These are phyloP conservation scores for Populus hybrid DNA, from an alignment of 441 rosid genomes.

Conservation along the genomic window DNA sequence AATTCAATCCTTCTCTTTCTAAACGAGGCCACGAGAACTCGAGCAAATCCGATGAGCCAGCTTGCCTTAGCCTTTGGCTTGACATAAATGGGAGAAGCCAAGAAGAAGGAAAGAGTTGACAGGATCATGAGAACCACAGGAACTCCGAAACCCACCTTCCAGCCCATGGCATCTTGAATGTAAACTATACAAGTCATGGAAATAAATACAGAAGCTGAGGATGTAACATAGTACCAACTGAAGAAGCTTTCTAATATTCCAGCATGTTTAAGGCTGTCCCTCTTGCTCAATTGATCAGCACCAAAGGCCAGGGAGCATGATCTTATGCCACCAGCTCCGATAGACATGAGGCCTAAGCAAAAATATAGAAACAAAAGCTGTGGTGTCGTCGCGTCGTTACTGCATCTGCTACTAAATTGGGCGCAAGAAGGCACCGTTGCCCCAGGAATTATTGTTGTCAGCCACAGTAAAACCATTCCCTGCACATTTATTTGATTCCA, in stretches of 20 bases:
- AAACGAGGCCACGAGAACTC: constrained; percentile 46
- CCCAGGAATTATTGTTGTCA: constrained; percentile 19
- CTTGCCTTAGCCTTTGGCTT: constrained; percentile 34
- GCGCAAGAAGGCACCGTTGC: constrained; percentile 37
- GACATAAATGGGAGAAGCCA: constrained; percentile 24
- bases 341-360: constrained; percentile 43
- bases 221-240: constrained; percentile 41
- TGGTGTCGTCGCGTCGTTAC: constrained; percentile 27
- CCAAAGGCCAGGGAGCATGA: constrained; percentile 51
- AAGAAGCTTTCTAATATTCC: constrained; percentile 11
- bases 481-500: neutral
- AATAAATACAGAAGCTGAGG: constrained; percentile 25
- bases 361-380: constrained; percentile 43
- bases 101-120: no score
- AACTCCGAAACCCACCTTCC: constrained; percentile 64
- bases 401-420: constrained; percentile 25
- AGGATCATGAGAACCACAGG: constrained; percentile 11
- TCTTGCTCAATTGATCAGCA: constrained; percentile 17
- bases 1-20: constrained; percentile 32
- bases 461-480: constrained; percentile 13
- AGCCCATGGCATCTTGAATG: constrained; percentile 55
- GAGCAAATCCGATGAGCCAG: constrained; percentile 50
- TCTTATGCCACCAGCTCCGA: constrained; percentile 61
- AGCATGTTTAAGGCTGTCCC: neutral
- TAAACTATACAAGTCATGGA: constrained; percentile 51